Percentiles rank a stretch among this genome's conserved stretches.
These are phyloP conservation scores for Ramaria rubella DNA, from an alignment of 768 basidiomycete genomes.

Conservation along the genomic window DNA sequence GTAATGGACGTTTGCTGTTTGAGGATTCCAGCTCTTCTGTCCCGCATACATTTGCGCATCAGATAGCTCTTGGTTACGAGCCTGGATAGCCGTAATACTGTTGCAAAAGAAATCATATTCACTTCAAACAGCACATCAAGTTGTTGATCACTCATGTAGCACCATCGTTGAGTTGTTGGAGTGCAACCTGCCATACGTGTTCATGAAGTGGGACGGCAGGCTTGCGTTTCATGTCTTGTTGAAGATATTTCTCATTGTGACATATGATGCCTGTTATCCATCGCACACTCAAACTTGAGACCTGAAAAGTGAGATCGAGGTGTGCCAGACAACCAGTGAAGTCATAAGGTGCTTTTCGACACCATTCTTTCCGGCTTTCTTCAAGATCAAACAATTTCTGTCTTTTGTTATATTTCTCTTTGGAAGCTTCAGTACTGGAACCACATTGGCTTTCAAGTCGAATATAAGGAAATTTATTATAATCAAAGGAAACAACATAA, in stretches of 20 bases:
- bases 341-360: neutral
- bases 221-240: conserved; percentile 13
- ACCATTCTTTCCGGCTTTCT: neutral
- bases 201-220: conserved; percentile 29
- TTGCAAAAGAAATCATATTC: neutral
- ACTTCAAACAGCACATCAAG: neutral
- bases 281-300: conserved; percentile 8
- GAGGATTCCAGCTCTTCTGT: neutral
- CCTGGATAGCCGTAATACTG: conserved; percentile 16
- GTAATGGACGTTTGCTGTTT: conserved; percentile 18
- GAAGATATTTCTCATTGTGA: conserved; percentile 25
- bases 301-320: neutral
- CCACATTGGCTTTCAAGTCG: neutral
- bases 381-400: neutral
- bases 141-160: neutral
- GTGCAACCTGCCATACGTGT: conserved; percentile 22
- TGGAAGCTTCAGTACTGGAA: neutral
- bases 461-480: neutral
- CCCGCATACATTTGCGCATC: neutral
- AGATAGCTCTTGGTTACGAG: conserved; percentile 9
- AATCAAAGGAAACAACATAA: neutral
- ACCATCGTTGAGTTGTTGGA: neutral
- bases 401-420: neutral
- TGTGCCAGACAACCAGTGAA: conserved; percentile 6
- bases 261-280: conserved; percentile 22